phyloP scores from a whole-genome alignment of 768 basidiomycete genomes.

The Amanita rubescens region DNA sequence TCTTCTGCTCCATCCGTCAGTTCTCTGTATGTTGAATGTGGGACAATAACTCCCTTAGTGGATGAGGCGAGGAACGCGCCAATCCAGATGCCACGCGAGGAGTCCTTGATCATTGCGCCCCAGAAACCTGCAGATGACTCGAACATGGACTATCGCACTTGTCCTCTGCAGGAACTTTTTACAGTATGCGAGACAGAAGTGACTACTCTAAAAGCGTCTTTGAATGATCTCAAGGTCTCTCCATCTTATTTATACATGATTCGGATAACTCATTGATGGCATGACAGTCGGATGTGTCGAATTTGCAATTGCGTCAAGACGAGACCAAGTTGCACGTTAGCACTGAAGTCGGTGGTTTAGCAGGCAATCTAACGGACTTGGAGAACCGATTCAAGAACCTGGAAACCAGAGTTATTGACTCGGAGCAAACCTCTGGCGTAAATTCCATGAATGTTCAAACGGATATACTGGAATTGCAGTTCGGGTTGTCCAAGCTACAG shows the following conservation, averaged over 20 bases:
- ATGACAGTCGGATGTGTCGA: not conserved
- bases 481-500: not conserved
- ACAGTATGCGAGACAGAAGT: not conserved
- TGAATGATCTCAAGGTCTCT: slow-evolving; percentile 3
- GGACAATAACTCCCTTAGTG: not conserved
- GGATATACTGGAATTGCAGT: not conserved
- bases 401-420: not conserved
- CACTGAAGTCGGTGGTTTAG: not conserved
- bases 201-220: not conserved
- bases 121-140: not conserved
- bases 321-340: not conserved
- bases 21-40: slow-evolving; percentile 7
- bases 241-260: not conserved
- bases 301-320: not conserved
- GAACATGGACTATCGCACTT: not conserved
- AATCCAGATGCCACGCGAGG: not conserved
- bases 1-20: slow-evolving; percentile 16
- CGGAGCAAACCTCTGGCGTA: not conserved
- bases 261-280: not conserved
- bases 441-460: not conserved
- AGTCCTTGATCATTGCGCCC: not conserved
- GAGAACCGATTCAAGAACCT: not conserved
- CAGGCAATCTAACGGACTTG: not conserved
- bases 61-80: not conserved
- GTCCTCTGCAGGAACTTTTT: not conserved